Evolutionary conservation across 805 yeast species (phyloP).

Genomic region (Saccharomyces paradoxus): DNA sequence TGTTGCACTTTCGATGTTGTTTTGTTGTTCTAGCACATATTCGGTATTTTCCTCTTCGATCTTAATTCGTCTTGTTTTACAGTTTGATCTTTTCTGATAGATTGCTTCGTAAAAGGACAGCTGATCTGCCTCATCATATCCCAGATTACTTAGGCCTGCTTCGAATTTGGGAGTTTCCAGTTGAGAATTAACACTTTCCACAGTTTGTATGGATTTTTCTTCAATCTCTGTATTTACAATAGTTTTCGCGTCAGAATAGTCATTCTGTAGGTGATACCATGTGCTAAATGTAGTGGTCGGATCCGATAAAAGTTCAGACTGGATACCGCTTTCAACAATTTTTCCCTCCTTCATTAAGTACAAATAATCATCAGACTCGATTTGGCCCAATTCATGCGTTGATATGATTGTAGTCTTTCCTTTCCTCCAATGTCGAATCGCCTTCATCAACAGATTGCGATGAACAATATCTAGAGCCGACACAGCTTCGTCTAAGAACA

Average conservation of each 20-base stretch:
- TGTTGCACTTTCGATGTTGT: constrained; percentile 6
- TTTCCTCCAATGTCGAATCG: constrained; percentile 50
- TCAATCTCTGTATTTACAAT: constrained; percentile 3
- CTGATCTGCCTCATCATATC: background rate
- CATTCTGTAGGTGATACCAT: constrained; percentile 7
- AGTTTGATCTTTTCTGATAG: background rate
- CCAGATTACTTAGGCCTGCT: background rate
- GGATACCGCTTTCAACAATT: constrained; percentile 39
- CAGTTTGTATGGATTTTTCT: constrained; percentile 2
- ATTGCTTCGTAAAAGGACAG: background rate
- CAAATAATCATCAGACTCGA: constrained; percentile 50
- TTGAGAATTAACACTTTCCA: constrained; percentile 7
- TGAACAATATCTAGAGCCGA: constrained; percentile 65
- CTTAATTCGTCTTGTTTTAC: background rate
- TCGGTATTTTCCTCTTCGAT: constrained; percentile 1
- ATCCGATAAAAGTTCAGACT: constrained; percentile 26
- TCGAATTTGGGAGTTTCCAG: constrained; percentile 5
- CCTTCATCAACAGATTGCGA: constrained; percentile 39
- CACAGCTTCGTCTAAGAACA: constrained; percentile 78
- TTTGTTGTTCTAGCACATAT: background rate
- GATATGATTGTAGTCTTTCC: constrained; percentile 71
- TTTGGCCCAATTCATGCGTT: constrained; percentile 66
- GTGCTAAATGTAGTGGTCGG: constrained; percentile 6
- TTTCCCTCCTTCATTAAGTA: constrained; percentile 52
- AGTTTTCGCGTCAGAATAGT: constrained; percentile 9